Evolutionary conservation across 2,329 filamentous ascomycete species (phyloP).

Genomic region (Cercospora beticola): DNA sequence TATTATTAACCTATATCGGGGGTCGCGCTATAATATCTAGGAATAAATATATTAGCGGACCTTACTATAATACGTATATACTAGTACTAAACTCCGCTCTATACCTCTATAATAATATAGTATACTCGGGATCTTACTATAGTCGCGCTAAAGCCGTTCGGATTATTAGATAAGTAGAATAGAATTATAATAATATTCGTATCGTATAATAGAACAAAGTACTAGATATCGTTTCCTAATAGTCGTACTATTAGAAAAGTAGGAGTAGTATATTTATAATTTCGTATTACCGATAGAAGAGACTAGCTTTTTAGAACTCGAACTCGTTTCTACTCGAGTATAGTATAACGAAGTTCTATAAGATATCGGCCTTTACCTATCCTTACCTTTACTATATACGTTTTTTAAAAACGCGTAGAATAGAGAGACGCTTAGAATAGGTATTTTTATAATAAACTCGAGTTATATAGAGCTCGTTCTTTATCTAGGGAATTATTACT

Average conservation of each 20-base stretch:
- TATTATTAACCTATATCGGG: neutral
- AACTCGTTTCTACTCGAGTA: neutral
- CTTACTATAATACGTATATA: too few species aligned
- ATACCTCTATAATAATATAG: too few species aligned
- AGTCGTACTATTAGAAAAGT: neutral
- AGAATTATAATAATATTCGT: neutral
- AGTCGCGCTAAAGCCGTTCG: too few species aligned
- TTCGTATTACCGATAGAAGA: neutral
- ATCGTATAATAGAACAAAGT: neutral
- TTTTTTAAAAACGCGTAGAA: neutral
- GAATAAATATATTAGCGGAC: too few species aligned
- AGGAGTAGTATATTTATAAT: neutral
- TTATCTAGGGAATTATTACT: neutral
- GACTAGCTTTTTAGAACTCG: neutral
- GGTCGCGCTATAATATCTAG: neutral
- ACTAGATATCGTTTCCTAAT: neutral
- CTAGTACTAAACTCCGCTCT: too few species aligned
- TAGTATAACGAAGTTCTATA: neutral
- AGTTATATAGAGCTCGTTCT: neutral
- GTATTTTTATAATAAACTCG: neutral
- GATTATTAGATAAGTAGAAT: neutral
- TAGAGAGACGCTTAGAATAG: neutral
- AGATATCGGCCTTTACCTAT: neutral
- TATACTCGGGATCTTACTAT: too few species aligned
- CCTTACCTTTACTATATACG: neutral